Evolutionary conservation across 2,329 filamentous ascomycete genomes (phyloP), one percentile per base, ranked within the genome.

Genomic region (Mollisiaceae sp.): DNA sequence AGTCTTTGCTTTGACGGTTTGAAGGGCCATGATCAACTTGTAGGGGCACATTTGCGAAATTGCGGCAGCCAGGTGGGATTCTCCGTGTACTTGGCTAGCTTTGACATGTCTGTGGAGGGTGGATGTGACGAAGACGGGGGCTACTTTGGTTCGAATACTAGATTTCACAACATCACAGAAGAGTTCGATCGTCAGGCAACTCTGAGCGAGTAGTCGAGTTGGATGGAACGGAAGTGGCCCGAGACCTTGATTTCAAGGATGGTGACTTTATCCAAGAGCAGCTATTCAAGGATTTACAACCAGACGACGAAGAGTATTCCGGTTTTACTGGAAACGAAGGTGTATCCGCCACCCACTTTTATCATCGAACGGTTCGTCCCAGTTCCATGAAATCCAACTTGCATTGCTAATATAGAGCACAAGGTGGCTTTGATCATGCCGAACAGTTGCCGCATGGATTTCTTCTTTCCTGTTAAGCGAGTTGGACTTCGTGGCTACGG

Each of bases 271-370:
- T 66, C 11, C 65, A 67, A 41, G 50, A 59, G 32, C 59, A 68
- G 36, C 27, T 60, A 1, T 66, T 70, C 41, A 35, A 65, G 36
- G 47, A 62, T 14, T 35, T 55, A 2, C 27, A 63, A n/a, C 67
- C 69, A 5, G 69, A 72, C 39, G 62, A 65, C 20, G 66, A 72
- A 52, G 67, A 71, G 1, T 65, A 67, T 45, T 62, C 63, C 24
- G 67, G 64, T 1, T 67, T 39, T 41, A 66, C 64, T 22, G 64
- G 69, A 18, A 70, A 71, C 43, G 70, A 69, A 41, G 64, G 66
- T 24, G 64, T 66, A 24, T 59, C 57, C 2, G 36, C 52, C 11
- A 68, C 64, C 2, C 64, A 69, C 22, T 66, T 68, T n/a, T 71
- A 72, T 57, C 65, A 65, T 56, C 59, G 62, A 22, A 70, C 69